Percentiles rank a stretch among this genome's conserved stretches.
phyloP scores from a whole-genome alignment of 768 basidiomycete species.

The Trametes elegans region DNA sequence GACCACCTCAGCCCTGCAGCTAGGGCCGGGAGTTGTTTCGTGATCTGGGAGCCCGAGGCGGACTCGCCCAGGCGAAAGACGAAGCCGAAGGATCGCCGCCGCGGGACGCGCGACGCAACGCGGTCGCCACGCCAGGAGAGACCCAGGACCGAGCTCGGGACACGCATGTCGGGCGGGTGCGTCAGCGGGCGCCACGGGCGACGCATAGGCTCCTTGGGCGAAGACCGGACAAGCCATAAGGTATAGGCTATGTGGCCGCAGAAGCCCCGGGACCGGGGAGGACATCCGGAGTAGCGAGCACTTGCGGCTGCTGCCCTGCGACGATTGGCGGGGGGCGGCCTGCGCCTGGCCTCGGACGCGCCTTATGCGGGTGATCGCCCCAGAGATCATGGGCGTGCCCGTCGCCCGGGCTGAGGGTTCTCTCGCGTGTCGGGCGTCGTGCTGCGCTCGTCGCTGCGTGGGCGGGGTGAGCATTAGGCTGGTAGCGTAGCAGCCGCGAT shows the following conservation, averaged over 20 bases:
- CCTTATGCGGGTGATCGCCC: constrained; percentile 18
- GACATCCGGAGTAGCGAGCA: constrained; percentile 15
- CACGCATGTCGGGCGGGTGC: neutral
- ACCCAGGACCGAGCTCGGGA: neutral
- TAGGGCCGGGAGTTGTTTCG: too few species aligned
- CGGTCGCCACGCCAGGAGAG: neutral
- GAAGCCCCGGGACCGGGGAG: constrained; percentile 16
- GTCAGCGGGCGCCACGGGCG: neutral
- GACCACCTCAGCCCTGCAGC: neutral
- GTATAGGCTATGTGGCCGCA: constrained; percentile 9
- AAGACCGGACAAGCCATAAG: constrained; percentile 17
- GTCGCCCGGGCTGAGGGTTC: too few species aligned
- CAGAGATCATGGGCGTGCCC: constrained; percentile 1
- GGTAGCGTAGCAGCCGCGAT: too few species aligned
- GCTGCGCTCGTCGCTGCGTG: too few species aligned
- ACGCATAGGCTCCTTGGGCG: constrained; percentile 13
- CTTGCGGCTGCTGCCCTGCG: neutral
- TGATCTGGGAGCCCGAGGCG: too few species aligned
- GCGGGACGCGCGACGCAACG: neutral
- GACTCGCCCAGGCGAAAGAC: too few species aligned
- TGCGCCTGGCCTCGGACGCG: neutral
- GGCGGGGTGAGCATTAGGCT: too few species aligned
- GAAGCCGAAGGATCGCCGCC: neutral
- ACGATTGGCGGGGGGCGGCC: neutral
- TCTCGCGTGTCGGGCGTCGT: too few species aligned